A percentile compares a stretch with the other conserved stretches of the same genome.
phyloP scores from a whole-genome alignment of 1,284 basidiomycete species.

The Cryptococcus sp. region DNA sequence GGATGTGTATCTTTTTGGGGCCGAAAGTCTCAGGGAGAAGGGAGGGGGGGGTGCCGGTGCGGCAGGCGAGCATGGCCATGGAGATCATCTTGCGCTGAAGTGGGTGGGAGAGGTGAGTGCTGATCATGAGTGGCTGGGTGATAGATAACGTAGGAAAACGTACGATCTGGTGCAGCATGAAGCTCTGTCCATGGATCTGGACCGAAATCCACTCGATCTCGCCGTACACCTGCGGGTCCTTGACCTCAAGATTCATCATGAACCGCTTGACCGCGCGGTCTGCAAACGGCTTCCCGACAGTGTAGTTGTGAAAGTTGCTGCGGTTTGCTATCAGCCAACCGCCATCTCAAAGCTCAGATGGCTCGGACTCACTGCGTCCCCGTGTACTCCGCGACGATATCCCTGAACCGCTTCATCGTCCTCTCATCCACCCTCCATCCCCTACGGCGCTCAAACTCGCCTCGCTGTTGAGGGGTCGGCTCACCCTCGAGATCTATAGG shows the following conservation, averaged over 20 bases:
- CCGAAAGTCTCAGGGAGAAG: constrained; percentile 63
- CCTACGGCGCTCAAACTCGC: constrained; percentile 44
- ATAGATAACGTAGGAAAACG: constrained; percentile 26
- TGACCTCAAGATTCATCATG: constrained; percentile 80
- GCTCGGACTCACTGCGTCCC: constrained; percentile 56
- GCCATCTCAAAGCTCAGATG: neutral
- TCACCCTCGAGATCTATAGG: constrained; percentile 32
- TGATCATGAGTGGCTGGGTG: too few species aligned
- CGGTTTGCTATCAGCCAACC: neutral
- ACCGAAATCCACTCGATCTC: constrained; percentile 95
- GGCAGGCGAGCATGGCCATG: constrained; percentile 70
- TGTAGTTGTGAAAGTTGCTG: constrained; percentile 98
- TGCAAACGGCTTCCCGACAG: constrained; percentile 77
- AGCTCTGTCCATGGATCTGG: constrained; percentile 92
- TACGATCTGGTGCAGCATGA: constrained; percentile 92
- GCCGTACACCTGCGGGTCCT: constrained; percentile 61
- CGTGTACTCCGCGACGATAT: constrained; percentile 62
- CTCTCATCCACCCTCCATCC: constrained; percentile 64
- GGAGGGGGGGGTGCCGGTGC: constrained; percentile 69
- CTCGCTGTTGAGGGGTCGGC: constrained; percentile 27
- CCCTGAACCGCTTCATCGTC: constrained; percentile 60
- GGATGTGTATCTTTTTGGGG: constrained; percentile 76
- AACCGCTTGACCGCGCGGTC: constrained; percentile 77
- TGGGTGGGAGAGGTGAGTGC: too few species aligned
- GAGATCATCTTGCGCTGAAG: constrained; percentile 95